Evolutionary conservation across 352 stramenopile species (phyloP), one percentile per base, ranked within the genome.

Genomic region (Pythium pyrilobum): DNA sequence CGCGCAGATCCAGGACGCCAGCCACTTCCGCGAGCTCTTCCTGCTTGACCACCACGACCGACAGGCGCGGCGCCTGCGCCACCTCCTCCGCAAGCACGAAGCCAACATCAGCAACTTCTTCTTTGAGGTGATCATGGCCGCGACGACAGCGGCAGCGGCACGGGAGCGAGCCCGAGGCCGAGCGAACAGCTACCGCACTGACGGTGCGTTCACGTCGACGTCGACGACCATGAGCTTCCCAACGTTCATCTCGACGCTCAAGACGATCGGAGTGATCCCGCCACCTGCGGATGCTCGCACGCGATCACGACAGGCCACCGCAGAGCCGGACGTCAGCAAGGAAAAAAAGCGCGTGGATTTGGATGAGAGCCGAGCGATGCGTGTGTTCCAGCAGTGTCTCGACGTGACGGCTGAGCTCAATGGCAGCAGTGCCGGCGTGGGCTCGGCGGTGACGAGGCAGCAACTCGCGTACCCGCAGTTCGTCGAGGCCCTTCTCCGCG

Each of bases 11-110:
- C 76, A 87, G 28, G 76, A 89, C 29, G 57, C 74, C 4, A 60
- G 71, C 43, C 76, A 89, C 40, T 89, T 89, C 29, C 72, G 74
- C 6, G 33, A 50, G n/a, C 28, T 86, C 1, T 89, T 89, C 27
- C 55, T 87, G 6, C 27, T 51, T 4, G 70, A 67, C 16, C 15
- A 34, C 18, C n/a, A 21, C 55, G 55, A 18, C 24, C 23, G 46
- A 24, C 50, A 48, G n/a, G 24, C 16, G 32, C 13, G 48, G 1
- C 67, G 56, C 5, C 47, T 82, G 9, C 45, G 58, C 5, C 38
- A 55, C 9, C 56, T 84, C 13, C 39, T 87, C 7, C 32, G 52
- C 10, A 59, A 58, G 37, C 60, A 84, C 51, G 59, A 51, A 20
- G 27, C 33, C n/a, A 67, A 56, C n/a, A 39, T 87, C 10, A 37